Percentiles rank a stretch among this genome's conserved stretches.
Evolutionary conservation across 257 asterid genomes (phyloP).

Genomic region (Solanum clarkiae): DNA sequence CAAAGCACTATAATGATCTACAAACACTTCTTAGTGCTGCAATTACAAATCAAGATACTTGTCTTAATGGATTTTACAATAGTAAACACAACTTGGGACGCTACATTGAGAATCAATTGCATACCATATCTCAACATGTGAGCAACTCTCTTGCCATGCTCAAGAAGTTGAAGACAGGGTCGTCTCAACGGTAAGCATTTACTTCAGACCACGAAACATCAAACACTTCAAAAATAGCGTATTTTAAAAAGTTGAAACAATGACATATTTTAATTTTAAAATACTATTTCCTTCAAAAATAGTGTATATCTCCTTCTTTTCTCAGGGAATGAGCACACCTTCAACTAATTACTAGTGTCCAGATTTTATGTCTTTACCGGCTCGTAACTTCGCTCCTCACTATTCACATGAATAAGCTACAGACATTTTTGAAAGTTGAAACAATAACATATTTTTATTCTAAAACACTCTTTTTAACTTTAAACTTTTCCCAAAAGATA

Average conservation of each 20-base stretch:
- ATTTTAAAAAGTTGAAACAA: neutral
- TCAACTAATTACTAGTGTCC: too few relatives aligned
- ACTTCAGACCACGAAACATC: neutral
- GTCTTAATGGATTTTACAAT: constrained; percentile 70
- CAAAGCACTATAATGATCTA: constrained; percentile 38
- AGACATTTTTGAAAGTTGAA: too few relatives aligned
- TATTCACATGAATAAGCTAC: too few relatives aligned
- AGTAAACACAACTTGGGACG: constrained; percentile 37
- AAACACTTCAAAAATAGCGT: neutral
- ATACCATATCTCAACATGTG: constrained; percentile 46
- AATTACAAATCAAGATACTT: constrained; percentile 85
- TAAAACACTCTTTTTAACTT: neutral
- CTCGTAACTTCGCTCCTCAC: too few relatives aligned
- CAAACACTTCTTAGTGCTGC: constrained; percentile 77
- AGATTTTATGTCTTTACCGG: too few relatives aligned
- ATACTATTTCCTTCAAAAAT: too few relatives aligned
- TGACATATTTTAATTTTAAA: too few relatives aligned
- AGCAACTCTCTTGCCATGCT: constrained; percentile 77
- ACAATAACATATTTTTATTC: neutral
- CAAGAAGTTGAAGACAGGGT: constrained; percentile 32
- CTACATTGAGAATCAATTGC: constrained; percentile 34
- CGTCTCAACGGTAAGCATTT: neutral
- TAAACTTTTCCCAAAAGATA: neutral
- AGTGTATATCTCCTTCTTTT: too few relatives aligned
- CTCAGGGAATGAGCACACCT: too few relatives aligned